Evolutionary conservation across 2,329 filamentous ascomycete genomes (phyloP).

Genomic region (Aotearoamyces nothofagi): DNA sequence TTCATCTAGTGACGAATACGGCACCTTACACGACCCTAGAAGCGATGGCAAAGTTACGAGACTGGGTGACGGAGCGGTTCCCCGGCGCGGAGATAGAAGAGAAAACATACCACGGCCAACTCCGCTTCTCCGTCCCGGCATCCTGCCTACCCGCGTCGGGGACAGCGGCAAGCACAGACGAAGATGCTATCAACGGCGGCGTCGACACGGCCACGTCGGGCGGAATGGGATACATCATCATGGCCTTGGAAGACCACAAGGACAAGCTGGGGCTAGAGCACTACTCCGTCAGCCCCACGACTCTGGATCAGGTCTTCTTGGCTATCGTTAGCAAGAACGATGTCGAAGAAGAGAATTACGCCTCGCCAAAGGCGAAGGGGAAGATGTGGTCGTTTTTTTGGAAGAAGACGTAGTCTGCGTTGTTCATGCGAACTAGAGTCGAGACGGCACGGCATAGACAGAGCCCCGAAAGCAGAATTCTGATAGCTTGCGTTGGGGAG

Average conservation of each 20-base stretch:
- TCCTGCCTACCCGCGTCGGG: not conserved
- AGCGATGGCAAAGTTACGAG: constrained; percentile 50
- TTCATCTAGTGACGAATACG: constrained; percentile 63
- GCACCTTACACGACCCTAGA: constrained; percentile 57
- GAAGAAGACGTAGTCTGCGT: no score
- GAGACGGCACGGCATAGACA: no score
- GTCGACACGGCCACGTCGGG: constrained; percentile 4
- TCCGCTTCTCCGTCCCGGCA: constrained; percentile 66
- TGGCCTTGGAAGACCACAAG: constrained; percentile 57
- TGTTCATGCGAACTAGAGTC: no score
- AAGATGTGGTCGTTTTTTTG: no score
- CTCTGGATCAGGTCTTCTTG: constrained; percentile 82
- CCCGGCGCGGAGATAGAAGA: constrained; percentile 53
- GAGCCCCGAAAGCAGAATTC: no score
- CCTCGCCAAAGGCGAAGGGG: no score
- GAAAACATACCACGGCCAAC: constrained; percentile 70
- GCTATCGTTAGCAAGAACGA: constrained; percentile 70
- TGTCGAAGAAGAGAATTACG: constrained; percentile 56
- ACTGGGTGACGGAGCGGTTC: constrained; percentile 49
- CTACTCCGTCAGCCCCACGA: constrained; percentile 77
- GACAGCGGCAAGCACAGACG: constrained; percentile 6
- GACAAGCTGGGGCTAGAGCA: constrained; percentile 59
- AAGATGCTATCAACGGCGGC: constrained; percentile 12
- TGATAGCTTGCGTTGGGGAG: no score
- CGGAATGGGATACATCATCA: constrained; percentile 51